Conservation (phyloP, 2,329 filamentous ascomycete genomes). For the Cladophialophora bantiana region DNA sequence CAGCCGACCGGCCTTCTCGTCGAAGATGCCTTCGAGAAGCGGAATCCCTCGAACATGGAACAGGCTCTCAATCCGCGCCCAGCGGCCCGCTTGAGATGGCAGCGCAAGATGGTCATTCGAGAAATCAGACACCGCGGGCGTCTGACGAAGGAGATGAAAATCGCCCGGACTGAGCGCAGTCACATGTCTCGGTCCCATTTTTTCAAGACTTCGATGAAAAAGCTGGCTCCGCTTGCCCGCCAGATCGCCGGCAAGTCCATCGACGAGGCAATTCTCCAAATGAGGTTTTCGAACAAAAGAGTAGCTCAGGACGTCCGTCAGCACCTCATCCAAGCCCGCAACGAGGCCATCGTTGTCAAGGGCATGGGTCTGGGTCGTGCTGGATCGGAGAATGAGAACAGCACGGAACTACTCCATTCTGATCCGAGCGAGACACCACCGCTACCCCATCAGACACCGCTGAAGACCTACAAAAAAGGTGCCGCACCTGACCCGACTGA, state of each 20-base stretch:
- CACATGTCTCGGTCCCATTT: slow-evolving; percentile 69
- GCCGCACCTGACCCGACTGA: slow-evolving; percentile 75
- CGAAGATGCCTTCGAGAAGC: slow-evolving; percentile 43
- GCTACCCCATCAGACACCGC: slow-evolving; percentile 43
- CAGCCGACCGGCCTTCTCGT: slow-evolving; percentile 13
- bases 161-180: slow-evolving; percentile 71
- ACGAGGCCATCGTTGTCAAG: slow-evolving; percentile 77
- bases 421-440: slow-evolving; percentile 35
- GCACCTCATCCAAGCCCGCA: slow-evolving; percentile 80
- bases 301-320: slow-evolving; percentile 79
- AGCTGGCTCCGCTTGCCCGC: slow-evolving; percentile 81
- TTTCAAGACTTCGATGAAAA: slow-evolving; percentile 89
- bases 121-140: slow-evolving; percentile 73
- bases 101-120: slow-evolving; percentile 82
- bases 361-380: slow-evolving; percentile 76
- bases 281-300: slow-evolving; percentile 95
- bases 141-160: slow-evolving; percentile 68
- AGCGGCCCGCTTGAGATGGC: slow-evolving; percentile 72
- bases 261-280: slow-evolving; percentile 91
- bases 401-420: slow-evolving; percentile 11
- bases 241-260: slow-evolving; percentile 95
- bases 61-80: slow-evolving; percentile 78
- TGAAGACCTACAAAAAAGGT: slow-evolving; percentile 75
- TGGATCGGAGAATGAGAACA: slow-evolving; percentile 1
- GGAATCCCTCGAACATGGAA: slow-evolving; percentile 63